Percentiles rank a stretch among this genome's conserved stretches.
Evolutionary conservation across 2,329 filamentous ascomycete species (phyloP).

Genomic region (Nemania diffusa): DNA sequence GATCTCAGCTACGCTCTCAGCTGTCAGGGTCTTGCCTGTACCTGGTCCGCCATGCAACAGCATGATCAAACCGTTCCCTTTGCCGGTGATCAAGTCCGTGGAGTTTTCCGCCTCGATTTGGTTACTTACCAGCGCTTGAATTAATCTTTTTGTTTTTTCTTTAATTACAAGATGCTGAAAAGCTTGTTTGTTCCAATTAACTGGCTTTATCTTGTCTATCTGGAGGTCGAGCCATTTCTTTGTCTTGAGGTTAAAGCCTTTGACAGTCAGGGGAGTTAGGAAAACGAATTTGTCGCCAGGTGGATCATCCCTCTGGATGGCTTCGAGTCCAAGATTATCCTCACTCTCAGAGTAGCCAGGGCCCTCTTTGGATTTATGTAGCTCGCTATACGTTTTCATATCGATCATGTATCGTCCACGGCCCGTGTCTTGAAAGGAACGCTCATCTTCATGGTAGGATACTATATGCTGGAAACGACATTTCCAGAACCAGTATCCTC

Average conservation of each 20-base stretch:
- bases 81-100: slow-evolving; percentile 21
- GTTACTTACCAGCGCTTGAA: slow-evolving; percentile 9
- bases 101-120: slow-evolving; percentile 7
- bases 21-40: slow-evolving; percentile 1
- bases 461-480: slow-evolving; percentile 8
- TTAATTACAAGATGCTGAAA: slow-evolving; percentile 12
- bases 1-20: slow-evolving; percentile 50
- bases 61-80: slow-evolving; percentile 37
- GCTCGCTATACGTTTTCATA: slow-evolving; percentile 5
- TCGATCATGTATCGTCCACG: slow-evolving; percentile 20
- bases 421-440: not conserved
- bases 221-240: slow-evolving; percentile 18
- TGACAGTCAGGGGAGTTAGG: not conserved
- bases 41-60: slow-evolving; percentile 24
- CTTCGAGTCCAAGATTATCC: not conserved
- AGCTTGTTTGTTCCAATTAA: slow-evolving; percentile 10
- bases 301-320: not conserved
- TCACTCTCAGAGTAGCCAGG: too few species aligned
- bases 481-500: slow-evolving; percentile 18
- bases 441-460: slow-evolving; percentile 8
- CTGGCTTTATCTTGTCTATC: not conserved
- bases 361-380: not conserved
- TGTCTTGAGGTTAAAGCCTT: slow-evolving; percentile 4
- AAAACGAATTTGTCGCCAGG: slow-evolving; percentile 1
- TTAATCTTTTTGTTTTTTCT: slow-evolving; percentile 6